phyloP scores from a whole-genome alignment of 805 yeast genomes.

The Starmerella bombi region DNA sequence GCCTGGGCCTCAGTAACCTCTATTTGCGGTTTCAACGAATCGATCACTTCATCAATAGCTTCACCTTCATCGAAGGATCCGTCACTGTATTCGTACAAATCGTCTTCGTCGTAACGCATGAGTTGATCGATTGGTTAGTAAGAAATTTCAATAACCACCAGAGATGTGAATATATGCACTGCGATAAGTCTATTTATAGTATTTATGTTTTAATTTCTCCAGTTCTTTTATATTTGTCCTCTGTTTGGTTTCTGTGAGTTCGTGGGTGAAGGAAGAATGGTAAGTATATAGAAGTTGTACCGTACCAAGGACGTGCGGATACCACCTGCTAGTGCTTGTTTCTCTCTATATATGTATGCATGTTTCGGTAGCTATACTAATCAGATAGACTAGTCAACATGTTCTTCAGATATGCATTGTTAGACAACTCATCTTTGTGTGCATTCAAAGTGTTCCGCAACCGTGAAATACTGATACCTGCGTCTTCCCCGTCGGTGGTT shows the following conservation, averaged over 20 bases:
- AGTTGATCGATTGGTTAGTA: background rate
- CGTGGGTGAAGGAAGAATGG: no score
- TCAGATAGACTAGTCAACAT: constrained; percentile 5
- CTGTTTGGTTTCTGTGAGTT: no score
- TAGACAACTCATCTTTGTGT: constrained; percentile 7
- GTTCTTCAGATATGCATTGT: constrained; percentile 14
- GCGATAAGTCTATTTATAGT: no score
- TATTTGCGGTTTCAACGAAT: constrained; percentile 11
- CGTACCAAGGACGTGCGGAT: no score
- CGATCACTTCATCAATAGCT: constrained; percentile 18
- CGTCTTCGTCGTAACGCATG: constrained; percentile 19
- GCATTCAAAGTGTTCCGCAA: constrained; percentile 9
- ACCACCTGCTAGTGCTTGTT: no score
- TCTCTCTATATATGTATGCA: no score
- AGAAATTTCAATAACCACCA: background rate
- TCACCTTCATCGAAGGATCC: constrained; percentile 18
- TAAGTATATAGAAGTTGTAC: no score
- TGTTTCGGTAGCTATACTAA: no score
- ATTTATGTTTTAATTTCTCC: no score
- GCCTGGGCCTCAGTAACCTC: constrained; percentile 16
- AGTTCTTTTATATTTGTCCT: no score
- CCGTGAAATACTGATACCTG: constrained; percentile 5
- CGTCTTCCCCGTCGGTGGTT: constrained; percentile 17
- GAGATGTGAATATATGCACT: no score
- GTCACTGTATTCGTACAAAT: constrained; percentile 18